A percentile compares a stretch with the other conserved stretches of the same genome.
These are phyloP conservation scores for Colletotrichum spaethianum DNA, from an alignment of 2,329 filamentous ascomycete species.

Conservation along the genomic window DNA sequence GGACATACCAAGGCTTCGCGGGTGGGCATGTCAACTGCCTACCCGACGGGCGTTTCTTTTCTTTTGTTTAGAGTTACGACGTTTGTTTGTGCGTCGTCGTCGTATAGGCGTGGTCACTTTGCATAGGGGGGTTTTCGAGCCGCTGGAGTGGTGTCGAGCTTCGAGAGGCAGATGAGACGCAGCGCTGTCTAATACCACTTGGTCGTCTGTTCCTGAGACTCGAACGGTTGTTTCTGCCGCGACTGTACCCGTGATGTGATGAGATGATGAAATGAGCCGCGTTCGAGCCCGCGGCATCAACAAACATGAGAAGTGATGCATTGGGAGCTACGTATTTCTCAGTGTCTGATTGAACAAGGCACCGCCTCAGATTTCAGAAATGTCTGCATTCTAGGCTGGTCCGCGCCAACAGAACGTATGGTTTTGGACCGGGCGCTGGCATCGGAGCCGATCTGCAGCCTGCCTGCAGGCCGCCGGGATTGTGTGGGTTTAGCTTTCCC, in stretches of 20 bases:
- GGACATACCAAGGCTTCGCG: conserved; percentile 30
- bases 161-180: conserved; percentile 24
- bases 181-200: conserved; percentile 28
- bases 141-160: conserved; percentile 15
- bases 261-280: neutral
- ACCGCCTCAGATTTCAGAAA: neutral
- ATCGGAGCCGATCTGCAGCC: conserved; percentile 12
- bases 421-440: neutral
- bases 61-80: conserved; percentile 35
- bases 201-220: neutral
- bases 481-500: conserved; percentile 14
- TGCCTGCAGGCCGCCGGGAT: conserved; percentile 22
- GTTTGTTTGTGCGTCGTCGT: conserved; percentile 18
- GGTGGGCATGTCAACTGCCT: neutral
- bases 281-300: neutral
- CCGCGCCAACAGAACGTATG: neutral
- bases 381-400: neutral
- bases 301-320: neutral
- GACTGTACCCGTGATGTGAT: neutral
- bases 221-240: neutral
- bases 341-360: neutral
- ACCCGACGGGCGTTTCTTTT: neutral
- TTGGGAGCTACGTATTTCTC: neutral
- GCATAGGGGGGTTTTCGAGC: conserved; percentile 25
- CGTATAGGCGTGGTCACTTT: conserved; percentile 24